Conservation (phyloP, 2,329 filamentous ascomycete species). For the Apiospora marii region DNA sequence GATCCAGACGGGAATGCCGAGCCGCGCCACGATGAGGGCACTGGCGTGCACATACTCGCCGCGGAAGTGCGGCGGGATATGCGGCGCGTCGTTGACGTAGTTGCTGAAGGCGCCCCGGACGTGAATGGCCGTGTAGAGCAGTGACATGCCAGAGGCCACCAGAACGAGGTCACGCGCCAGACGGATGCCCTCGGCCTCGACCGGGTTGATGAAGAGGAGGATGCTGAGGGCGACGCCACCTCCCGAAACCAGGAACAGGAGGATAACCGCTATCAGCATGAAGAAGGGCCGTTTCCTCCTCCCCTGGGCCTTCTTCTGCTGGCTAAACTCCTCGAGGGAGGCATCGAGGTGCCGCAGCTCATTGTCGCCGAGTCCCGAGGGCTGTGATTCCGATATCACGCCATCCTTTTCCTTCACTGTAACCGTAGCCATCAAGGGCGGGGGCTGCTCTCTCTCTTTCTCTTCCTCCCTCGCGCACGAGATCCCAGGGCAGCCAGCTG, state of each 20-base stretch:
- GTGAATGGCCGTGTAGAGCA: constrained; percentile 42
- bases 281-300: constrained; percentile 35
- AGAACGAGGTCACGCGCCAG: constrained; percentile 43
- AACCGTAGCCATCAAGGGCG: constrained; percentile 14
- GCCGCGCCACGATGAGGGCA: constrained; percentile 40
- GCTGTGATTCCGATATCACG: neutral
- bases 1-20: constrained; percentile 42
- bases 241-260: constrained; percentile 40
- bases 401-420: constrained; percentile 17
- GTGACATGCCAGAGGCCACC: constrained; percentile 37
- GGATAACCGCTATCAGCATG: constrained; percentile 38
- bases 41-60: constrained; percentile 41
- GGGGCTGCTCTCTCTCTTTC: neutral
- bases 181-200: constrained; percentile 34
- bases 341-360: neutral
- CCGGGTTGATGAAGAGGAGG: constrained; percentile 36
- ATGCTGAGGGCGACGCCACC: constrained; percentile 40
- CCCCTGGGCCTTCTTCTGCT: constrained; percentile 24
- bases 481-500: constrained; percentile 8
- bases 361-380: neutral
- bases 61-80: constrained; percentile 39
- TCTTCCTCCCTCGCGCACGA: constrained; percentile 9
- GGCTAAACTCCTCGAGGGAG: constrained; percentile 6
- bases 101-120: constrained; percentile 38
- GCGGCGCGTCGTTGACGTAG: constrained; percentile 31